phyloP scores from a whole-genome alignment of 2,329 filamentous ascomycete species.

The Pezicula rhizophila region DNA sequence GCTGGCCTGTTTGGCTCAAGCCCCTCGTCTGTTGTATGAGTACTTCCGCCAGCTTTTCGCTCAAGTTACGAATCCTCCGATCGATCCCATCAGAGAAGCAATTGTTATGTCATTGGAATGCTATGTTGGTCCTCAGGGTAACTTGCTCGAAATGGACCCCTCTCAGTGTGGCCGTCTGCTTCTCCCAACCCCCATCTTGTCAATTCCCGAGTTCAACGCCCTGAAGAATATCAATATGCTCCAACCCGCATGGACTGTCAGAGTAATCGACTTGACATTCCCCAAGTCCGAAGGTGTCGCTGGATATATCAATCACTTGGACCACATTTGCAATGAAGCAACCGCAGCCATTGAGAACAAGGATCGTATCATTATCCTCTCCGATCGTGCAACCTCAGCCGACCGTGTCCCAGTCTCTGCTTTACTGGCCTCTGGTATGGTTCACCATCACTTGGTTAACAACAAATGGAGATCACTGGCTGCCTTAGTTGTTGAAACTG shows the following conservation, averaged over 20 bases:
- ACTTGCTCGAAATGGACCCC: conserved; percentile 87
- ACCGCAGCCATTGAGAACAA: conserved; percentile 77
- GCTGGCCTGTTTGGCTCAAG: conserved; percentile 82
- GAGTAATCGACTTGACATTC: conserved; percentile 88
- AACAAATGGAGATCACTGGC: conserved; percentile 93
- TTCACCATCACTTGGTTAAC: conserved; percentile 89
- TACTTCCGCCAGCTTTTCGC: conserved; percentile 98
- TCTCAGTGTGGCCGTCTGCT: conserved; percentile 82
- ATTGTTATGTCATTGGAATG: conserved; percentile 98
- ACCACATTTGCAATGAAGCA: conserved; percentile 79
- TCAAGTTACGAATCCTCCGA: conserved; percentile 95
- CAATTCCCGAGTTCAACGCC: conserved; percentile 85
- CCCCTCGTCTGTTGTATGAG: conserved; percentile 84
- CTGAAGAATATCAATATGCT: conserved; percentile 69
- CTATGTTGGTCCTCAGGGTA: conserved; percentile 93
- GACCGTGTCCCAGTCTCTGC: conserved; percentile 82
- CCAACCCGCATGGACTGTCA: conserved; percentile 78
- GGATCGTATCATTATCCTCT: conserved; percentile 82
- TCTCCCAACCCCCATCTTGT: conserved; percentile 82
- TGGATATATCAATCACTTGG: conserved; percentile 82
- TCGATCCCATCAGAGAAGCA: conserved; percentile 93
- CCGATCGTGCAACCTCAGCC: conserved; percentile 77
- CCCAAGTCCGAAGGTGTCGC: conserved; percentile 75
- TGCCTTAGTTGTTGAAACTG: conserved; percentile 84
- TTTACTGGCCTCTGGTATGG: conserved; percentile 82